Evolutionary conservation across 345 rosid genomes (phyloP).

Genomic region (Eucalyptus microcorys): DNA sequence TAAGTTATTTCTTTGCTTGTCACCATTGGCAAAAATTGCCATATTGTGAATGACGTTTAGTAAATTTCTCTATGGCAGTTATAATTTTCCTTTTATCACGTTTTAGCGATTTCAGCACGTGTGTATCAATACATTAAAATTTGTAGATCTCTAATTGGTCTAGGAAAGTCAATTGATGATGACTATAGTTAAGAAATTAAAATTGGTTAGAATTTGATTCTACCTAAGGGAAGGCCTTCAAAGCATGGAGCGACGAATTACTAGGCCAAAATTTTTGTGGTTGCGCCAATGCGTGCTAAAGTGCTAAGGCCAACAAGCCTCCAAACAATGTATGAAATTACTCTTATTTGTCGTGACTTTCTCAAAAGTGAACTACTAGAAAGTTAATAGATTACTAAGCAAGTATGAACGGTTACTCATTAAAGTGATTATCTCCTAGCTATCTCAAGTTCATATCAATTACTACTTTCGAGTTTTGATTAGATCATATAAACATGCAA

Average conservation of each 20-base stretch:
- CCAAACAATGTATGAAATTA: background rate
- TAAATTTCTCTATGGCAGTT: background rate
- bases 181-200: background rate
- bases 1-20: background rate
- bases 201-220: background rate
- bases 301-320: background rate
- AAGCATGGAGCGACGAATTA: background rate
- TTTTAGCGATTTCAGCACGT: background rate
- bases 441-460: no score
- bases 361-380: background rate
- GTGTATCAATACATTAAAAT: rapidly evolving
- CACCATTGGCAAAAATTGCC: background rate
- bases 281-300: background rate
- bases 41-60: background rate
- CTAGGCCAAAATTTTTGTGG: background rate
- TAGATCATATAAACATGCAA: no score
- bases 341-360: background rate
- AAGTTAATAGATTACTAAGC: background rate
- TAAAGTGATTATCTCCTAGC: background rate
- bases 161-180: background rate
- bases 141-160: background rate
- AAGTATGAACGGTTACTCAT: background rate
- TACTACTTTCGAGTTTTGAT: no score
- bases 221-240: background rate
- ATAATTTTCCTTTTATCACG: background rate